A percentile compares a stretch with the other conserved stretches of the same genome.
These are phyloP conservation scores for Candida krabiensis DNA, from an alignment of 805 yeast species.

Conservation along the genomic window DNA sequence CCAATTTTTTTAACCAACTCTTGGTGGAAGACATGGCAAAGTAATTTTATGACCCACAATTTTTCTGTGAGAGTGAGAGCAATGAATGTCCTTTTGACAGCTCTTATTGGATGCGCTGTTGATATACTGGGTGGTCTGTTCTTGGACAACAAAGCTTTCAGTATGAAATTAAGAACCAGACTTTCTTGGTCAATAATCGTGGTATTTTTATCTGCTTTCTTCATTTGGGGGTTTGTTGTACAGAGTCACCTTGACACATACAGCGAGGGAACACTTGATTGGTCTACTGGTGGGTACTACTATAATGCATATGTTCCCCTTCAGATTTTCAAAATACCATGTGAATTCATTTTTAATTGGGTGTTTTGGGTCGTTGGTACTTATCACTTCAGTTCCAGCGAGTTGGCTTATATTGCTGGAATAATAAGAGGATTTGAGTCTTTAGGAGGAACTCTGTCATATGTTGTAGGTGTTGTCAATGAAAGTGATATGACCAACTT, in stretches of 20 bases:
- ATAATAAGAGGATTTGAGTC: constrained; percentile 23
- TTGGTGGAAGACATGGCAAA: constrained; percentile 24
- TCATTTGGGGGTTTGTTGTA: constrained; percentile 16
- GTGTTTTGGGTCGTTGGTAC: constrained; percentile 24
- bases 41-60: not conserved
- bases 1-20: constrained; percentile 18
- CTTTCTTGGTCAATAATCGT: constrained; percentile 14
- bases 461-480: constrained; percentile 22
- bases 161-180: constrained; percentile 11
- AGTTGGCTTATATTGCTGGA: constrained; percentile 18
- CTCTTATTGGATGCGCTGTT: constrained; percentile 12
- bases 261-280: constrained; percentile 13
- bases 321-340: constrained; percentile 18
- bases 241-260: not conserved
- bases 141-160: constrained; percentile 12
- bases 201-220: constrained; percentile 7
- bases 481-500: constrained; percentile 20
- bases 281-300: constrained; percentile 13
- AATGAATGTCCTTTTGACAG: constrained; percentile 19
- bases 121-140: constrained; percentile 17
- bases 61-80: constrained; percentile 20
- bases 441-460: constrained; percentile 16
- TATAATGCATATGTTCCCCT: constrained; percentile 19
- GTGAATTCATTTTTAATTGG: constrained; percentile 22
- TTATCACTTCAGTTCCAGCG: constrained; percentile 15